Evolutionary conservation across 2,329 filamentous ascomycete species (phyloP).

Genomic region (Nemania diffusa): DNA sequence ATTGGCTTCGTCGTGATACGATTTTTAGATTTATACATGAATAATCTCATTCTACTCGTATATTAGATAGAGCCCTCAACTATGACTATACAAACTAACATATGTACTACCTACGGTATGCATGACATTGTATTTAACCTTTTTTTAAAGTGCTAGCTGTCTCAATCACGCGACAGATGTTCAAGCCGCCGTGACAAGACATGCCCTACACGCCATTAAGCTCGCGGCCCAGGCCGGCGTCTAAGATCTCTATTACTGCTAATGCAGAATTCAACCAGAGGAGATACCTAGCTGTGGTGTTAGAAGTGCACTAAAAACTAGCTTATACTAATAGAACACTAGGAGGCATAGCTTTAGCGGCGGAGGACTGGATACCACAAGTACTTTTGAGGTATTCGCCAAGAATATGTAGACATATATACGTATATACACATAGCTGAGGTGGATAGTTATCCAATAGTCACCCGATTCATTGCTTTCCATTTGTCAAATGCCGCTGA

Average conservation of each 20-base stretch:
- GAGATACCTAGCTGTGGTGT: neutral
- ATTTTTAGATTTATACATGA: neutral
- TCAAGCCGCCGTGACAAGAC: no score
- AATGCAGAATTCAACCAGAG: neutral
- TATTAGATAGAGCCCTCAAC: no score
- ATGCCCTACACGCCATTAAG: no score
- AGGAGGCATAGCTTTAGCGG: neutral
- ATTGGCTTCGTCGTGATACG: neutral
- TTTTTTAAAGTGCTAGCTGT: no score
- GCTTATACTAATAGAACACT: neutral
- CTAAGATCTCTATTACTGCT: neutral
- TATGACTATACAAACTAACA: no score
- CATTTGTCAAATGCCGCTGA: conserved; percentile 2
- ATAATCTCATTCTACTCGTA: no score
- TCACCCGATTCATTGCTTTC: neutral
- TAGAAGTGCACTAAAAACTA: neutral
- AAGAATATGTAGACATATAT: conserved; percentile 14
- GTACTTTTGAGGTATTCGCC: neutral
- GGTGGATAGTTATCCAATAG: conserved; percentile 9
- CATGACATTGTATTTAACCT: no score
- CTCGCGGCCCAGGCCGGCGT: neutral
- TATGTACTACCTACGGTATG: no score
- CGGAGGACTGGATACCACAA: neutral
- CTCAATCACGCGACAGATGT: no score
- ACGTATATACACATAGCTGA: conserved; percentile 2